Percentiles rank a stretch among this genome's conserved stretches.
Evolutionary conservation across 495 filamentous ascomycete genomes (phyloP).

Genomic region (Penicillium lividum): DNA sequence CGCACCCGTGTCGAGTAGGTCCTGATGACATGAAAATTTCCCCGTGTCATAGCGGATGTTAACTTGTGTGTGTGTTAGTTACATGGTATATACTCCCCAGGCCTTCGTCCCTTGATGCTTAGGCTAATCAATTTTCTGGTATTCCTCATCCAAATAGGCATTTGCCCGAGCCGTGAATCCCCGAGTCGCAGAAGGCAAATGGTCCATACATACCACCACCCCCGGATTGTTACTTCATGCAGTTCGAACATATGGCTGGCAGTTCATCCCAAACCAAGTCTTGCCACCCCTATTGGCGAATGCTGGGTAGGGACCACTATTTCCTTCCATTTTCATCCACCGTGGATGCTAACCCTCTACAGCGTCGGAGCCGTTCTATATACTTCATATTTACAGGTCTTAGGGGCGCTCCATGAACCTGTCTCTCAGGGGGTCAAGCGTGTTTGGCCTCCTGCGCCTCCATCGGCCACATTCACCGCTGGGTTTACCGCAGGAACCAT

Average conservation of each 20-base stretch:
- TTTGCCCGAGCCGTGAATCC: constrained; percentile 72
- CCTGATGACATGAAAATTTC: neutral
- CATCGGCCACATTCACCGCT: constrained; percentile 67
- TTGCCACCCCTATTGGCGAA: constrained; percentile 86
- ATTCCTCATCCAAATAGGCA: constrained; percentile 40
- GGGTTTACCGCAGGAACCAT: constrained; percentile 76
- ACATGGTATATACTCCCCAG: constrained; percentile 50
- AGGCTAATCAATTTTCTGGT: constrained; percentile 22
- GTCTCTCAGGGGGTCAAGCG: constrained; percentile 66
- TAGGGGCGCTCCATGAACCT: constrained; percentile 72
- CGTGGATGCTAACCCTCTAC: neutral
- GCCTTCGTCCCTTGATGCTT: neutral
- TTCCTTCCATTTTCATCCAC: neutral
- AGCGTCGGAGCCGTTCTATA: constrained; percentile 84
- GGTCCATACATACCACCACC: constrained; percentile 73
- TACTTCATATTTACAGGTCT: constrained; percentile 80
- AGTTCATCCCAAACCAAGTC: constrained; percentile 83
- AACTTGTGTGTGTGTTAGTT: constrained; percentile 40
- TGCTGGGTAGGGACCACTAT: constrained; percentile 51
- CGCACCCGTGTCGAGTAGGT: constrained; percentile 82
- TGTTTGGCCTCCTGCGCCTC: constrained; percentile 71
- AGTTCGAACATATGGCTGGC: constrained; percentile 77
- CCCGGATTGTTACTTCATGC: constrained; percentile 79
- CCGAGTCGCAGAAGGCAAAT: constrained; percentile 53
- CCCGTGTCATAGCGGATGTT: constrained; percentile 6